These are phyloP conservation scores for Adiantum capillusveneris DNA, from an alignment of 75 land plant species.

Conservation along the genomic window DNA sequence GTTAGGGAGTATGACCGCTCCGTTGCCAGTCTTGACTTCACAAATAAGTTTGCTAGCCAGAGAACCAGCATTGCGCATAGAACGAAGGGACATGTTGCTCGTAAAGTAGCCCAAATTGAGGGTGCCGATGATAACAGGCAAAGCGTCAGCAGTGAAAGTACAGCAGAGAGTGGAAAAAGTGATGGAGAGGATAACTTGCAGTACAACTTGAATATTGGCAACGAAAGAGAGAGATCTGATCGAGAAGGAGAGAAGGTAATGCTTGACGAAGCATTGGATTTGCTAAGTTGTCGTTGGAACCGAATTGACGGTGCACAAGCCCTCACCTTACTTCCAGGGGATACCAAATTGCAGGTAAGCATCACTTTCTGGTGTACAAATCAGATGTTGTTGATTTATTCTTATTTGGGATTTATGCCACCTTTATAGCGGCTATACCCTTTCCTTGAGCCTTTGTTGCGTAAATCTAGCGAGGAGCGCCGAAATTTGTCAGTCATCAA, in stretches of 20 bases:
- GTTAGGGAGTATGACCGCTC: constrained; percentile 59
- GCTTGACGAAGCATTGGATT: constrained; percentile 46
- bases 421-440: constrained; percentile 61
- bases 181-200: constrained; percentile 62
- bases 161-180: constrained; percentile 68
- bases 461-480: constrained; percentile 71
- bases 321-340: constrained; percentile 67
- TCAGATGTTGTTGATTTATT: too few species aligned
- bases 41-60: constrained; percentile 20
- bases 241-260: constrained; percentile 34
- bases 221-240: constrained; percentile 12
- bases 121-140: constrained; percentile 48
- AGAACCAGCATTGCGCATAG: constrained; percentile 29
- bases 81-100: constrained; percentile 35
- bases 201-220: constrained; percentile 12
- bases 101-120: constrained; percentile 77
- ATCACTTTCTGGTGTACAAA: too few species aligned
- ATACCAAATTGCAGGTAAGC: constrained; percentile 80
- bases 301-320: constrained; percentile 92
- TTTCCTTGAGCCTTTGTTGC: constrained; percentile 80
- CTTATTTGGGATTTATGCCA: too few species aligned
- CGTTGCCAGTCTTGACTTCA: constrained; percentile 28
- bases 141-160: constrained; percentile 50
- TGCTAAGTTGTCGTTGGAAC: constrained; percentile 85
- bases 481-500: constrained; percentile 79